A percentile compares a stretch with the other conserved stretches of the same genome.
phyloP scores from a whole-genome alignment of 352 stramenopile genomes.

The Pythium graminicola region DNA sequence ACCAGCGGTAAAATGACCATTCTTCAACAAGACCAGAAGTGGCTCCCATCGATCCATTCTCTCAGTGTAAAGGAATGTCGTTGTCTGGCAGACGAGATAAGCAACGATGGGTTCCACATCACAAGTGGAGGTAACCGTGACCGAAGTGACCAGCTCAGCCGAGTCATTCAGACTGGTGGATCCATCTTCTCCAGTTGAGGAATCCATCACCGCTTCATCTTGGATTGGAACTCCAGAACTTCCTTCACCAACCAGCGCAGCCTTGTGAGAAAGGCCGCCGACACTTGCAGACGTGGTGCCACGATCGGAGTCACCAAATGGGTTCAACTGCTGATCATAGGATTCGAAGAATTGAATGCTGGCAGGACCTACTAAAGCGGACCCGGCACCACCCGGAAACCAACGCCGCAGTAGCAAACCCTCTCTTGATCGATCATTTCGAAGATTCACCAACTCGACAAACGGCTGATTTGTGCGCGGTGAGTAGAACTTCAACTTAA shows the following conservation, averaged over 20 bases:
- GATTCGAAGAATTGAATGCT: constrained; percentile 53
- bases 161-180: constrained; percentile 16
- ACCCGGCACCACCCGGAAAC: constrained; percentile 45
- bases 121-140: constrained; percentile 40
- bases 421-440: constrained; percentile 62
- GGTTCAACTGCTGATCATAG: constrained; percentile 28
- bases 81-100: constrained; percentile 81
- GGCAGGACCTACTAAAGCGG: constrained; percentile 2
- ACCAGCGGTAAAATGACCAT: constrained; percentile 44
- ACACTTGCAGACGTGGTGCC: neutral
- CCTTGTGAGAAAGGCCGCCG: constrained; percentile 6
- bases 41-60: constrained; percentile 80
- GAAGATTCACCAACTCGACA: constrained; percentile 63
- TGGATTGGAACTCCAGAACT: constrained; percentile 25
- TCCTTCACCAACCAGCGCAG: constrained; percentile 19
- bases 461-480: constrained; percentile 58
- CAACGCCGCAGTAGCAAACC: constrained; percentile 66
- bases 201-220: constrained; percentile 8
- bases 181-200: constrained; percentile 1
- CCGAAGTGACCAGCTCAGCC: constrained; percentile 17
- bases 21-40: constrained; percentile 66
- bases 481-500: constrained; percentile 81
- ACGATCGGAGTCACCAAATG: neutral
- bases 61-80: constrained; percentile 65
- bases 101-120: constrained; percentile 78